Percentiles rank a stretch among this genome's conserved stretches.
Conservation (phyloP, 2,329 filamentous ascomycete species). For the Phialocephala subalpina region DNA sequence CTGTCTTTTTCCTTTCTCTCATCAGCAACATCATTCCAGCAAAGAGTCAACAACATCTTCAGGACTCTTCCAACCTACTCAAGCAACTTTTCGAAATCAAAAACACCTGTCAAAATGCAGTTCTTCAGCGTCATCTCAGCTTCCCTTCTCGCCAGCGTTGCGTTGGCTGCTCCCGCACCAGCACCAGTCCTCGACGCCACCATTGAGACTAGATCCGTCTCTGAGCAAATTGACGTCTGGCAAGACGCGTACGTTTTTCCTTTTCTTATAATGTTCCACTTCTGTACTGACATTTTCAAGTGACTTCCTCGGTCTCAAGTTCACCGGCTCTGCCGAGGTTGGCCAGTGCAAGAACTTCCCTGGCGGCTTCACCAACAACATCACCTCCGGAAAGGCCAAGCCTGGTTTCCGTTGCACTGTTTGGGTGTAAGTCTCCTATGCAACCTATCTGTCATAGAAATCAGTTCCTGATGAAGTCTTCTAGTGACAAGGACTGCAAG, state of each 20-base stretch:
- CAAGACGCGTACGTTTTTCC: constrained; percentile 14
- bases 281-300: neutral
- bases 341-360: constrained; percentile 24
- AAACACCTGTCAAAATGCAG: constrained; percentile 19
- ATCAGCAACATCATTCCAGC: constrained; percentile 6
- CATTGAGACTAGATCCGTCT: neutral
- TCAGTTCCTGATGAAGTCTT: too few species aligned
- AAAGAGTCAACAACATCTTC: neutral
- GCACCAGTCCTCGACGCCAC: neutral
- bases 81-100: neutral
- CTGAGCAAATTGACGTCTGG: constrained; percentile 15
- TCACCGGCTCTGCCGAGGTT: constrained; percentile 20
- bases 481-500: too few species aligned
- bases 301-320: constrained; percentile 27
- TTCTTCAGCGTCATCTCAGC: constrained; percentile 22
- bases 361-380: constrained; percentile 20
- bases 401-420: constrained; percentile 27
- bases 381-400: constrained; percentile 27
- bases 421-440: constrained; percentile 13
- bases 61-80: neutral
- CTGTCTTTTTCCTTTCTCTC: neutral
- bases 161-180: constrained; percentile 16
- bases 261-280: neutral
- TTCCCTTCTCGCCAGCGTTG: constrained; percentile 23
- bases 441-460: too few species aligned